phyloP scores from a whole-genome alignment of 805 yeast genomes.

The Candida maris region DNA sequence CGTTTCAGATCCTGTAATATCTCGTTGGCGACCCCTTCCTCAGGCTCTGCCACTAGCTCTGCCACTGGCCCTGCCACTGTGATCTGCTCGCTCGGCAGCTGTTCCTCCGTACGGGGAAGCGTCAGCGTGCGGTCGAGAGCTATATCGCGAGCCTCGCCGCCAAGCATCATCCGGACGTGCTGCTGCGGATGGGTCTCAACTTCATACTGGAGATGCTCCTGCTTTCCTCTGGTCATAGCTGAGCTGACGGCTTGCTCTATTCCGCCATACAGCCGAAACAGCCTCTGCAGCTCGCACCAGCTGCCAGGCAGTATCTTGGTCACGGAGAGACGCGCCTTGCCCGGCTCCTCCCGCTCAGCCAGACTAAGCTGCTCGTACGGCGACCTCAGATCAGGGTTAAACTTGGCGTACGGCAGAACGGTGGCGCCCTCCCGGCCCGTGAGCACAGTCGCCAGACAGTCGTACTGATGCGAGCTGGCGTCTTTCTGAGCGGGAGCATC shows the following conservation, averaged over 20 bases:
- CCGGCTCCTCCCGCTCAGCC: conserved; percentile 6
- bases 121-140: background rate
- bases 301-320: conserved; percentile 53
- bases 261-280: conserved; percentile 48
- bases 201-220: conserved; percentile 48
- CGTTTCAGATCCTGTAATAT: background rate
- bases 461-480: conserved; percentile 3
- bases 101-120: background rate
- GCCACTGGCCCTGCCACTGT: background rate
- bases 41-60: background rate
- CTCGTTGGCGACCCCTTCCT: no score
- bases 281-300: conserved; percentile 67
- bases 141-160: conserved; percentile 1
- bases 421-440: conserved; percentile 3
- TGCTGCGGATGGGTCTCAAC: conserved; percentile 38
- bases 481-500: background rate
- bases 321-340: conserved; percentile 45
- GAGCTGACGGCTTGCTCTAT: conserved; percentile 28
- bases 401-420: conserved; percentile 18
- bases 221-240: conserved; percentile 45
- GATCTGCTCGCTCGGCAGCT: background rate
- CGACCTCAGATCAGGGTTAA: conserved; percentile 11
- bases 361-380: conserved; percentile 19
- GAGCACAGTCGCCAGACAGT: conserved; percentile 4
- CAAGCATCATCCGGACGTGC: conserved; percentile 7